These are phyloP conservation scores for Boletus reticulatus DNA, from an alignment of 768 basidiomycete genomes.

Conservation along the genomic window DNA sequence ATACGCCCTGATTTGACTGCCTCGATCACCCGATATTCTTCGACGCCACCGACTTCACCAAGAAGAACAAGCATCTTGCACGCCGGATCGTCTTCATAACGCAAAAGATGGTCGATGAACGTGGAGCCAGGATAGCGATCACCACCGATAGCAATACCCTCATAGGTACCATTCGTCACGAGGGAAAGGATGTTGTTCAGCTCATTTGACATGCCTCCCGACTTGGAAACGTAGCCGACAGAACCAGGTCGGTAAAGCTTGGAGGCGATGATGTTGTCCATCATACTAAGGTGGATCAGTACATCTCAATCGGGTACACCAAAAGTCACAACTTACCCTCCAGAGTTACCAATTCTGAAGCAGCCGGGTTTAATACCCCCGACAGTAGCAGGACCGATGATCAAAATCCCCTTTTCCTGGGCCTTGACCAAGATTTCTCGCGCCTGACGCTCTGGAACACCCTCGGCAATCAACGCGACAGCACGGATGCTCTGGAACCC, in stretches of 20 bases:
- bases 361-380: conserved; percentile 99
- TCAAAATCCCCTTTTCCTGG: conserved; percentile 80
- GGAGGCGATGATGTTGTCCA: conserved; percentile 99
- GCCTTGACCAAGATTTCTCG: conserved; percentile 93
- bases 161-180: conserved; percentile 96
- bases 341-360: conserved; percentile 99
- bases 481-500: conserved; percentile 42
- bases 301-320: neutral
- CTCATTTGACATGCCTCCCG: conserved; percentile 99
- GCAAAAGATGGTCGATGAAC: conserved; percentile 97
- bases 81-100: conserved; percentile 94
- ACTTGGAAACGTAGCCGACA: conserved; percentile 99
- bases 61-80: conserved; percentile 99
- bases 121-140: conserved; percentile 98
- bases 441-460: conserved; percentile 97
- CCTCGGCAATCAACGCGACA: conserved; percentile 96
- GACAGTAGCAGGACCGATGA: conserved; percentile 96
- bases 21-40: conserved; percentile 98
- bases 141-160: conserved; percentile 99
- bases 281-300: conserved; percentile 62
- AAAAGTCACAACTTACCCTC: conserved; percentile 58
- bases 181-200: conserved; percentile 99
- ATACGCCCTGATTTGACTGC: conserved; percentile 92
- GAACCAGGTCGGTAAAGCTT: conserved; percentile 98
- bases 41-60: conserved; percentile 97